Evolutionary conservation across 208 protist genomes (phyloP), one percentile per base, ranked within the genome.

Genomic region (Wallacemonas sp.): DNA sequence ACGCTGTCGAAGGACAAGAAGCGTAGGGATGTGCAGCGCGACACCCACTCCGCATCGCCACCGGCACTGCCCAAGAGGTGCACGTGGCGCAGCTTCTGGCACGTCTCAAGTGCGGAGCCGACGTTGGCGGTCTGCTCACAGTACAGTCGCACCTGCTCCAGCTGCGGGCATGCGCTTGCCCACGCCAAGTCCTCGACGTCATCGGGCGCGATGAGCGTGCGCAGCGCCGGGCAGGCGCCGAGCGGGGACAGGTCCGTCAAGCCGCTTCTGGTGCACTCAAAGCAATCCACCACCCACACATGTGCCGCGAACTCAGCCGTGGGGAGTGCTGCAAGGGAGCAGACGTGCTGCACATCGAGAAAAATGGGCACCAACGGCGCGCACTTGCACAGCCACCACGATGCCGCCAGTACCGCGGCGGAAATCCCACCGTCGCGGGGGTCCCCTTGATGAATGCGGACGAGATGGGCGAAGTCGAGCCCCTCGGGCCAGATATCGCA

Each of bases 381-480:
- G 30, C 50, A 57, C 50, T 57, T 57, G 30, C 50, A 33, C n/a
- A 57, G 32, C 50, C 50, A 57, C 50, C 50, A 57, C 30, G 50
- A 57, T 22, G 50, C 50, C 30, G 50, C 50, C 30, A 57, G 3
- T n/a, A 57, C 9, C 3, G 50, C 33, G 15, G 30, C 30, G 17
- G 50, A 32, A 26, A 57, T 26, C 12, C n/a, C 50, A 26, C 50
- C 36, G 21, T 15, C 29, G n/a, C 38, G 29, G 0, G 24, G 30
- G 17, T 19, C 21, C 0, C 50, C 50, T 26, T 21, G 50, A 2
- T 34, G 29, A 34, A 57, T 32, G 6, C 8, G n/a, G 0, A 57
- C 29, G 6, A 57, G 17, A 13, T 57, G 50, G n/a, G 50, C 50
- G n/a, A 15, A 12, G 50, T 9, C 0, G 6, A 57, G 12, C 2